Evolutionary conservation across 2,329 filamentous ascomycete genomes (phyloP).

Genomic region (Diplodia intermedia): DNA sequence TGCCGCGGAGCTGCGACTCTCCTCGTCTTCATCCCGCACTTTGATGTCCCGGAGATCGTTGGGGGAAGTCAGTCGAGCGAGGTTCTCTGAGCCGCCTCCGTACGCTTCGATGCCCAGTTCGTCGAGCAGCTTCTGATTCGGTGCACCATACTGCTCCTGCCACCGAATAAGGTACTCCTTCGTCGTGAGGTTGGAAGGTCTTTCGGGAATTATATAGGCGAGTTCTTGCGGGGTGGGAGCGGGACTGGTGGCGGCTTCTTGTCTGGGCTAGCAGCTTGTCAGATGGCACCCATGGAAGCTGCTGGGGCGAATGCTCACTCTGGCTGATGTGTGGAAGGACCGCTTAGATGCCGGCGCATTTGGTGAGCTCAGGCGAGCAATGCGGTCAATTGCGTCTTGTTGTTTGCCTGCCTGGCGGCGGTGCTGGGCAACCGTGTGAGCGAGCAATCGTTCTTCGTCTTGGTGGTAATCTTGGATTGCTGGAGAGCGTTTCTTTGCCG

Average conservation of each 20-base stretch:
- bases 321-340: conserved; percentile 14
- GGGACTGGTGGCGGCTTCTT: conserved; percentile 3
- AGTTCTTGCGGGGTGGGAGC: not conserved
- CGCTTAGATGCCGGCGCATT: not conserved
- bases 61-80: conserved; percentile 9
- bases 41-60: conserved; percentile 13
- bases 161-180: conserved; percentile 48
- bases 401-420: conserved; percentile 7
- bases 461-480: conserved; percentile 1
- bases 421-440: conserved; percentile 4
- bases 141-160: conserved; percentile 52
- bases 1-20: not conserved
- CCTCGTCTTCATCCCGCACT: not conserved
- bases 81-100: conserved; percentile 34
- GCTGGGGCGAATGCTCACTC: conserved; percentile 2
- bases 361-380: not conserved
- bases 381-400: not conserved
- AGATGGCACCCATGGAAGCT: not conserved
- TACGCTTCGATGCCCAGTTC: conserved; percentile 39
- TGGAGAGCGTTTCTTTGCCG: not conserved
- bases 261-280: not conserved
- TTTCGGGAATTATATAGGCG: not conserved
- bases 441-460: conserved; percentile 6
- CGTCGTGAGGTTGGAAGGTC: conserved; percentile 33
- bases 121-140: conserved; percentile 41